A percentile compares a stretch with the other conserved stretches of the same genome.
Evolutionary conservation across 768 basidiomycete species (phyloP).

Genomic region (Mycena albidolilacea): DNA sequence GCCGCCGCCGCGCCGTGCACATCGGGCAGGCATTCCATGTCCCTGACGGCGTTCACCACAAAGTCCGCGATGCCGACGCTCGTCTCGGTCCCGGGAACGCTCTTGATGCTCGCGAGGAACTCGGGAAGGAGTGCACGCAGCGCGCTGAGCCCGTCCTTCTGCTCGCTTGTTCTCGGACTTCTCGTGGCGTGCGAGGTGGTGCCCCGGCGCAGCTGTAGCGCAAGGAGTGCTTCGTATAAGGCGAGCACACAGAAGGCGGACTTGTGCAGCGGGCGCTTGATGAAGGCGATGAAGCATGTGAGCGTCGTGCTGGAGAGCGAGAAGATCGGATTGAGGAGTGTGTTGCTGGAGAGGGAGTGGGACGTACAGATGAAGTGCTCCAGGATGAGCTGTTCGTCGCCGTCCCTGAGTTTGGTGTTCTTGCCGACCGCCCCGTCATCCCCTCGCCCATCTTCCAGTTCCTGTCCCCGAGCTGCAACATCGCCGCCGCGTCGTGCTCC

Average conservation of each 20-base stretch:
- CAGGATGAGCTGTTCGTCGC: too few species aligned
- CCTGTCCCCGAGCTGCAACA: constrained; percentile 43
- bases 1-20: constrained; percentile 78
- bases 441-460: too few species aligned
- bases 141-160: constrained; percentile 52
- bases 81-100: constrained; percentile 62
- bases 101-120: constrained; percentile 79
- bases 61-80: constrained; percentile 78
- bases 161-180: constrained; percentile 69
- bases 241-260: constrained; percentile 67
- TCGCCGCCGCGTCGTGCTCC: too few species aligned
- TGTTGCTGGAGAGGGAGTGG: constrained; percentile 63
- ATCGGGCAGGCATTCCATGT: constrained; percentile 78
- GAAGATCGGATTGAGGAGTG: constrained; percentile 76
- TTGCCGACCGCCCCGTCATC: too few species aligned
- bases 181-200: constrained; percentile 66
- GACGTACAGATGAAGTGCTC: too few species aligned
- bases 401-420: too few species aligned
- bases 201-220: constrained; percentile 77
- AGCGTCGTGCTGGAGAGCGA: constrained; percentile 77
- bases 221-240: constrained; percentile 61
- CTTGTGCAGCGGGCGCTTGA: constrained; percentile 84
- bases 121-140: constrained; percentile 89
- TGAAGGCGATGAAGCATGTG: constrained; percentile 71
- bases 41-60: constrained; percentile 71